Evolutionary conservation across 2,329 filamentous ascomycete species (phyloP), one percentile per base, ranked within the genome.

Genomic region (Arthrobotrys pseudoclavata): DNA sequence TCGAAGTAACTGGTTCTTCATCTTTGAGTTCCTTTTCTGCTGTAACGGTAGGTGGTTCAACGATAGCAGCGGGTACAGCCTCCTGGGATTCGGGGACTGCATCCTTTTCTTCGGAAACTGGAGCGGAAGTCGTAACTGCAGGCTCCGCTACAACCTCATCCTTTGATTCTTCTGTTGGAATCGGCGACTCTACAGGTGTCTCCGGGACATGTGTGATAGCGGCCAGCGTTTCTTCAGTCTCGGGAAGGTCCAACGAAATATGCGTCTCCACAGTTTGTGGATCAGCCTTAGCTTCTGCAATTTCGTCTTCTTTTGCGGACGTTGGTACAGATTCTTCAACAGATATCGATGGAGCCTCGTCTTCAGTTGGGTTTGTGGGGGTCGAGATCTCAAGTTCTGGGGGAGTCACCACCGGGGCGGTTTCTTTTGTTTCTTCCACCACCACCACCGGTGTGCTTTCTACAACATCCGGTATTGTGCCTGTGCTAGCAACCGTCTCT

Each of bases 291-390:
- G 52, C 53, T 22, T 57, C 69, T 31, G 22, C n/a, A 20, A 62
- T 34, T 55, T 66, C 62, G 9, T 50, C 40, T 26, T 50, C 67
- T 13, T 69, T 61, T 20, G 47, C 50, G 20, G 63, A 55, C 31
- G 42, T 61, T 10, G 66, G 40, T 26, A 57, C 24, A 12, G 57
- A 57, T 31, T 70, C 72, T 47, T 76, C 52, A 34, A 76, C 72
- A 20, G 72, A 70, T 76, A 76, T 76, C 40, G 72, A 76, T 2
- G 72, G 72, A 24, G 70, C 55, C 50, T 76, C 71, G 2, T 69
- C 71, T n/a, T 52, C 64, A 10, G 24, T 15, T 20, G 64, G 57
- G n/a, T 76, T 57, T 40, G 37, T 40, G 24, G 40, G 26, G 22
- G 26, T 61, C 13, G 47, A 18, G 13, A 45, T 22, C 24, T 63